Base-by-base conservation (phyloP, 163 green algal genomes). In the Chlorella variabilis region DNA sequence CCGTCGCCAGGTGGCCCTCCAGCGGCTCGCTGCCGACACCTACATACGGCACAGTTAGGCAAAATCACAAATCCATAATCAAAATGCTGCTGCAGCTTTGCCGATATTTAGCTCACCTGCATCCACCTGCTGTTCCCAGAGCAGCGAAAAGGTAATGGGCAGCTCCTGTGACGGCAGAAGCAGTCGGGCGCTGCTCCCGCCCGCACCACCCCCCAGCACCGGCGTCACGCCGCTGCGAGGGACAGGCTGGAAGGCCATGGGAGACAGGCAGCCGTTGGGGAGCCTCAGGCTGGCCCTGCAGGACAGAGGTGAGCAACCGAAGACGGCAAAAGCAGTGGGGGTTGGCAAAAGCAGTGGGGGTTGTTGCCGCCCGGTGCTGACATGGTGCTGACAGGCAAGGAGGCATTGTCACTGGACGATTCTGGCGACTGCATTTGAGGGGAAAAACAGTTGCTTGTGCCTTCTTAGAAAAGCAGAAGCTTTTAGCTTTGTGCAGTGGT, bases 201-300 rank as follows among this genome's bases (percentile, higher is more conserved):
- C 41, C 51, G 25, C 11, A 38, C 27, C 21, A 34, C 23, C 66
- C 31, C 68, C 27, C 18, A 36, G 25, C 4, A 74, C 75, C 33
- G 75, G 48, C 8, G 78, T 80, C 18, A 34, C 56, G 25, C n/a
- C 70, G n/a, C 51, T 65, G 76, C 74, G 77, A 7, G 80, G 68
- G 0, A 84, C 66, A 29, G 92, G 87, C 63, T 89, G 89, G 83
- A 96, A 96, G 3, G 91, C 86, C 56, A 82, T 63, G 8, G 90
- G 87, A 1, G 91, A 92, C 2, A 96, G 82, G 62, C 71, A 77
- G 20, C 92, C 92, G 27, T 93, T 83, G 11, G 92, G 87, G 2
- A 90, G 90, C 33, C 89, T 82, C 23, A 94, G 71, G 33, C 63
- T 80, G 8, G 87, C 75, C 38, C 84, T 90, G 77, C 65, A 65